A percentile compares a stretch with the other conserved stretches of the same genome.
Conservation (phyloP, 2,329 filamentous ascomycete species). For the Pseudohalonectria lignicola region DNA sequence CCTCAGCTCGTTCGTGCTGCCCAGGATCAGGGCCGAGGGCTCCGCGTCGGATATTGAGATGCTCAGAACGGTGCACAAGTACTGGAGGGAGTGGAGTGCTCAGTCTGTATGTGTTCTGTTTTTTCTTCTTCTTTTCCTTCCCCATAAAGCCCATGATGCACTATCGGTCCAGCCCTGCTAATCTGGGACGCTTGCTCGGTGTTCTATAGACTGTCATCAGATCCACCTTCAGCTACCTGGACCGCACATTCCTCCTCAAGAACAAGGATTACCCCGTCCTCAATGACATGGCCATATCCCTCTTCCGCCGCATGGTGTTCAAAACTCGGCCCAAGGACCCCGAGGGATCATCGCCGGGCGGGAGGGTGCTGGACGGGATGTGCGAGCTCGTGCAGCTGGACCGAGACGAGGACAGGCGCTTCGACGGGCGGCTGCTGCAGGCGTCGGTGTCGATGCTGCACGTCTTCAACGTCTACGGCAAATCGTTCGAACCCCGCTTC, state of each 20-base stretch:
- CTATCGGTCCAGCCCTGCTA: constrained; percentile 5
- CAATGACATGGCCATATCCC: constrained; percentile 66
- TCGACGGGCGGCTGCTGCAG: constrained; percentile 56
- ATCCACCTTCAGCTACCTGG: constrained; percentile 88
- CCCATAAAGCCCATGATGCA: constrained; percentile 4
- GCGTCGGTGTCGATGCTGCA: constrained; percentile 75
- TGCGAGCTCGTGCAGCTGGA: constrained; percentile 68
- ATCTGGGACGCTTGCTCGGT: too few species aligned
- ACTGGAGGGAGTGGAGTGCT: constrained; percentile 70
- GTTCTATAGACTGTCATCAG: constrained; percentile 59
- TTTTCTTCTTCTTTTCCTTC: background rate
- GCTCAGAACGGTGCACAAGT: constrained; percentile 40
- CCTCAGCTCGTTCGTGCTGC: constrained; percentile 50
- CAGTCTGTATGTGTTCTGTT: constrained; percentile 54
- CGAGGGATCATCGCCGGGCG: constrained; percentile 18
- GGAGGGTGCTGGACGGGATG: constrained; percentile 43
- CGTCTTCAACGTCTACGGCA: constrained; percentile 70
- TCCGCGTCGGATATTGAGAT: constrained; percentile 51
- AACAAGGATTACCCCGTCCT: constrained; percentile 60
- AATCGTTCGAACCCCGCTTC: constrained; percentile 68
- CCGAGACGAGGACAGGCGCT: constrained; percentile 43
- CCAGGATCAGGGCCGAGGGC: constrained; percentile 36
- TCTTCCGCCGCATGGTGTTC: constrained; percentile 58
- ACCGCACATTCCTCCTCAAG: constrained; percentile 70
- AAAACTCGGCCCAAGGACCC: constrained; percentile 11